Evolutionary conservation across 768 basidiomycete genomes (phyloP), one percentile per base, ranked within the genome.

Genomic region (Leccinum rimulosum): DNA sequence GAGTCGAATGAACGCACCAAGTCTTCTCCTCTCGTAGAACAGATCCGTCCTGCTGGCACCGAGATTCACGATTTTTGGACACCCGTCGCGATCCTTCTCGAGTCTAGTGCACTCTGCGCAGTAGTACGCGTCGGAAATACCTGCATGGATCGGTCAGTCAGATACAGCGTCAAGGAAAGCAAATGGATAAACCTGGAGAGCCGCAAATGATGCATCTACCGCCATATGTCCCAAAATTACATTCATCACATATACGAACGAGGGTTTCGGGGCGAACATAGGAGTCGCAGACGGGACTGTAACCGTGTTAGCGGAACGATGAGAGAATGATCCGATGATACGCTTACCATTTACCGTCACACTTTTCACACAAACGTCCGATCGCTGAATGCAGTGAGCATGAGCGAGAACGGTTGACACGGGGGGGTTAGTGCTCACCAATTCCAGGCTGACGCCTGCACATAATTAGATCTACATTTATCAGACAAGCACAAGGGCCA

Each of bases 41-140:
- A 95, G 72, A 72, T 95, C 93, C 50, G 93, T 96, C 68, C 93
- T 81, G 68, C 91, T 91, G 9, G 94, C 94, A 58, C 95, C 95
- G n/a, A 97, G 80, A 70, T 97, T 96, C 61, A 96, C 93, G 67
- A 96, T 94, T 84, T 98, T 98, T 8, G 95, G 95, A 78, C 97
- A 99, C 1, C 97, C 97, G 74, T 99, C 97, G 36, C 97, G 80
- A 67, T 98, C 95, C 70, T 98, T 98, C 73, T 99, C 97, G 52
- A 98, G 77, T 52, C 95, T 80, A n/a, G 91, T 94, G 69, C 93
- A 98, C 76, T 96, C 95, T 1, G 96, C 95, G 63, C 97, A 99
- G 69, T 99, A 99, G 75, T 98, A 98, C 3, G 97, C 97, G 72
- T 99, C 97, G 27, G 95, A 98, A 53, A 99, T 97, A 69, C 96